These are phyloP conservation scores for Cenchrus americanus DNA, from an alignment of 176 grass and related monocot species.

Conservation along the genomic window DNA sequence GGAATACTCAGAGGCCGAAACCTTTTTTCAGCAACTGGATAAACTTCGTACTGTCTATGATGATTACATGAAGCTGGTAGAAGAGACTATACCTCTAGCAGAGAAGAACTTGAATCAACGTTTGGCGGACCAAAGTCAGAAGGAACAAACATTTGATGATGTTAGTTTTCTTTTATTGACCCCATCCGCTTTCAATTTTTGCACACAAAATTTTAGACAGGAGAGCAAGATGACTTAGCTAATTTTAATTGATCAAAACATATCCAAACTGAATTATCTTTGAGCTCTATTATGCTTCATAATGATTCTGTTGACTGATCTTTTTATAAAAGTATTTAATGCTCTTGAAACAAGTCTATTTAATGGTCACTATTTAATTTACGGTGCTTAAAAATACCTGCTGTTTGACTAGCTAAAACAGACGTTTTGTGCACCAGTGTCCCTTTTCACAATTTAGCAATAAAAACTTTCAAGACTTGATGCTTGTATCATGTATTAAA, in stretches of 20 bases:
- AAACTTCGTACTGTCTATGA: constrained; percentile 72
- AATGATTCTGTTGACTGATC: constrained; percentile 1
- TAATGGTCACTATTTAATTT: not conserved
- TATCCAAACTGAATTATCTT: not conserved
- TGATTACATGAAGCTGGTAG: constrained; percentile 73
- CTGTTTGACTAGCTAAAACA: not conserved
- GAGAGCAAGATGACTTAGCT: not conserved
- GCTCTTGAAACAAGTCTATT: constrained; percentile 14
- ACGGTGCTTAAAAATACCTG: not conserved
- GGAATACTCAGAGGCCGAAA: constrained; percentile 68
- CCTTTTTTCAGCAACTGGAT: constrained; percentile 80
- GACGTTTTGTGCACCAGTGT: not conserved
- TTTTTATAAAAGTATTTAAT: not conserved
- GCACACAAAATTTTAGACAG: not conserved
- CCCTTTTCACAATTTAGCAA: not conserved
- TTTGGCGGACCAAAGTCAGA: constrained; percentile 71
- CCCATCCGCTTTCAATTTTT: constrained; percentile 27
- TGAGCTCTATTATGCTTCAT: not conserved
- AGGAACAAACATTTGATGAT: constrained; percentile 73
- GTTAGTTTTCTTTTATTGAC: constrained; percentile 47
- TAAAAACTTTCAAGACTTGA: not conserved
- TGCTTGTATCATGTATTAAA: not conserved
- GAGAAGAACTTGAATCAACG: constrained; percentile 79
- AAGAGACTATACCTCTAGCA: constrained; percentile 77
- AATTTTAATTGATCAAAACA: constrained; percentile 6